phyloP scores from a whole-genome alignment of 768 basidiomycete species.

The Boletus reticuloceps region DNA sequence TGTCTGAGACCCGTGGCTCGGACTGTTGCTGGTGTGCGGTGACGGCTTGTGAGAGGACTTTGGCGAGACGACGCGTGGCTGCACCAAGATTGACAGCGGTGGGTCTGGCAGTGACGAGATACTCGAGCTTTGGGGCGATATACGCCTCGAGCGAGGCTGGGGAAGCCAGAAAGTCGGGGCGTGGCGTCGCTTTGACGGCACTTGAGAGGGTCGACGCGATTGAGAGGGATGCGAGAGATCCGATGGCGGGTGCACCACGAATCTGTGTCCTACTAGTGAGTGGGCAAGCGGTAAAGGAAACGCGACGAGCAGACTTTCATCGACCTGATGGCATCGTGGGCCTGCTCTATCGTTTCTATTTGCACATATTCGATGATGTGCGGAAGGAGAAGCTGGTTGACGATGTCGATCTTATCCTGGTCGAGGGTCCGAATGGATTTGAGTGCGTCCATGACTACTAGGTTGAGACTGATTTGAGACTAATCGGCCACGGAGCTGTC shows the following conservation, averaged over 20 bases:
- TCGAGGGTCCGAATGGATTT: constrained; percentile 41
- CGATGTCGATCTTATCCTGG: constrained; percentile 69
- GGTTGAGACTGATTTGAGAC: background rate
- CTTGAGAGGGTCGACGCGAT: constrained; percentile 63
- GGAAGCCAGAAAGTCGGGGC: constrained; percentile 56
- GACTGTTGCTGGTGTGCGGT: constrained; percentile 15
- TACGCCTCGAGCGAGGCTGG: constrained; percentile 49
- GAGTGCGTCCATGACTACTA: constrained; percentile 20
- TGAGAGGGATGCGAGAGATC: constrained; percentile 83
- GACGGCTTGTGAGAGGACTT: constrained; percentile 35
- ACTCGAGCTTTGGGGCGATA: constrained; percentile 59
- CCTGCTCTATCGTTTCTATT: constrained; percentile 74
- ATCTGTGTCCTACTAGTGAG: constrained; percentile 41
- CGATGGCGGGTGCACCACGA: constrained; percentile 94
- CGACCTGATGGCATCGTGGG: constrained; percentile 90
- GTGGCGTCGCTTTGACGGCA: constrained; percentile 44
- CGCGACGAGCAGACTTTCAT: constrained; percentile 68
- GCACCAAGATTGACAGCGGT: constrained; percentile 95
- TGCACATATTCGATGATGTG: constrained; percentile 65
- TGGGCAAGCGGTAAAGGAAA: background rate
- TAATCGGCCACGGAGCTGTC: background rate
- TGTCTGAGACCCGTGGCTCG: constrained; percentile 9
- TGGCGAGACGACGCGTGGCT: constrained; percentile 70
- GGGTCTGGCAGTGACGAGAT: constrained; percentile 84
- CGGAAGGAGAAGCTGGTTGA: constrained; percentile 87